Conservation (phyloP, 2,329 filamentous ascomycete species). For the Allantophomopsis lycopodina region DNA sequence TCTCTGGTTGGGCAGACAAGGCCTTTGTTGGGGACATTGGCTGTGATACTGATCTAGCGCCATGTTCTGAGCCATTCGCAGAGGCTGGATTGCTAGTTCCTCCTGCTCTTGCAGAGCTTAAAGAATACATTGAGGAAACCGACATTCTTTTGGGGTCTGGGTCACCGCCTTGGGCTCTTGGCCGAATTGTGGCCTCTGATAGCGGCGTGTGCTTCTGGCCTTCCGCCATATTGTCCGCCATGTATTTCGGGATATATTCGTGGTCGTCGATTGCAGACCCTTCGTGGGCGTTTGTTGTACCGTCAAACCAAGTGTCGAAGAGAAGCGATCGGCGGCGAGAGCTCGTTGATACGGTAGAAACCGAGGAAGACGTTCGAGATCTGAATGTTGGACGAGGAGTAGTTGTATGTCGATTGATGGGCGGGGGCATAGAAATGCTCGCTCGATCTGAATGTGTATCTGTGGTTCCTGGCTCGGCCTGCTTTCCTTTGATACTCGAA, state of each 20-base stretch:
- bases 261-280: constrained; percentile 30
- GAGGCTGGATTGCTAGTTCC: constrained; percentile 39
- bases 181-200: constrained; percentile 32
- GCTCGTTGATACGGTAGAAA: constrained; percentile 8
- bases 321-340: constrained; percentile 22
- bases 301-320: constrained; percentile 27
- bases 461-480: constrained; percentile 32
- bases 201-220: constrained; percentile 16
- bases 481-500: no score
- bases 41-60: constrained; percentile 8
- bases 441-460: constrained; percentile 43
- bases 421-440: constrained; percentile 51
- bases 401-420: constrained; percentile 26
- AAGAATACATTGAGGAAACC: constrained; percentile 58
- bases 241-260: constrained; percentile 29
- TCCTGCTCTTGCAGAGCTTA: constrained; percentile 37
- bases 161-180: constrained; percentile 34
- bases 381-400: constrained; percentile 2
- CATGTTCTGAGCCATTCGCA: constrained; percentile 35
- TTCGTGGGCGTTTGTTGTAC: constrained; percentile 11
- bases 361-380: constrained; percentile 13
- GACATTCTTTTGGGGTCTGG: constrained; percentile 52
- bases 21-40: constrained; percentile 5
- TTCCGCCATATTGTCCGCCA: constrained; percentile 19
- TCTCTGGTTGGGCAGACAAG: constrained; percentile 28